Evolutionary conservation across 1,284 basidiomycete species (phyloP).

Genomic region (Cutaneotrichosporon dermatis): DNA sequence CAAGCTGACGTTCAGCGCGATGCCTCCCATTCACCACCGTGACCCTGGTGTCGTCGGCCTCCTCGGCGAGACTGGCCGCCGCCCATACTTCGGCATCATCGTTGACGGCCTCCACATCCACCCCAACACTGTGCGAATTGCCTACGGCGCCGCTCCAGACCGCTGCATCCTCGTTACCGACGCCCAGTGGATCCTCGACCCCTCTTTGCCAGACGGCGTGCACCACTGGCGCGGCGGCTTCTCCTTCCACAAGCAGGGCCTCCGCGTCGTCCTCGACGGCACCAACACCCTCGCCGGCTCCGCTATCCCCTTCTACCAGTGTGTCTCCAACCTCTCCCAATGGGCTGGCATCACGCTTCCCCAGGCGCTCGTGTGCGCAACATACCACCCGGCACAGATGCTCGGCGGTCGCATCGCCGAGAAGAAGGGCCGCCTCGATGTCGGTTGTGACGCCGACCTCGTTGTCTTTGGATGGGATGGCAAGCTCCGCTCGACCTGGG

Average conservation of each 20-base stretch:
- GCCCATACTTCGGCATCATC: constrained; percentile 82
- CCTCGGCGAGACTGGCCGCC: constrained; percentile 69
- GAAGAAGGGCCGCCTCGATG: constrained; percentile 69
- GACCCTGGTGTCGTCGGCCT: constrained; percentile 68
- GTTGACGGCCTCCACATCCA: constrained; percentile 88
- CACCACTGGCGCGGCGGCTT: constrained; percentile 73
- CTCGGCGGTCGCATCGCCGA: constrained; percentile 62
- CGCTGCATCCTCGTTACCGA: constrained; percentile 85
- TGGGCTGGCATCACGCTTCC: constrained; percentile 78
- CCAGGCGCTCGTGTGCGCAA: constrained; percentile 78
- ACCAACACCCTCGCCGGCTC: constrained; percentile 77
- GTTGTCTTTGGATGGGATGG: constrained; percentile 66
- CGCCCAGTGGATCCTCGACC: constrained; percentile 83
- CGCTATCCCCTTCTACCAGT: constrained; percentile 74
- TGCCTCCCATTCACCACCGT: constrained; percentile 41
- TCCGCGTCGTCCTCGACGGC: constrained; percentile 73
- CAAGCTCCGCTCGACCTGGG: constrained; percentile 70
- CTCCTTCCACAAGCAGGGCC: constrained; percentile 73
- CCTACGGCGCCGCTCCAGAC: constrained; percentile 73
- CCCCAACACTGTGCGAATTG: constrained; percentile 80
- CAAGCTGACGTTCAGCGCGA: constrained; percentile 25
- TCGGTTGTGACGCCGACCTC: constrained; percentile 78
- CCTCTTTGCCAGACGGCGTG: constrained; percentile 71
- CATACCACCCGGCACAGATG: constrained; percentile 74
- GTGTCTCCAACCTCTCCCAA: constrained; percentile 72